Conservation (phyloP, 23 red algal genomes). For the Gracilariopsis chorda region DNA sequence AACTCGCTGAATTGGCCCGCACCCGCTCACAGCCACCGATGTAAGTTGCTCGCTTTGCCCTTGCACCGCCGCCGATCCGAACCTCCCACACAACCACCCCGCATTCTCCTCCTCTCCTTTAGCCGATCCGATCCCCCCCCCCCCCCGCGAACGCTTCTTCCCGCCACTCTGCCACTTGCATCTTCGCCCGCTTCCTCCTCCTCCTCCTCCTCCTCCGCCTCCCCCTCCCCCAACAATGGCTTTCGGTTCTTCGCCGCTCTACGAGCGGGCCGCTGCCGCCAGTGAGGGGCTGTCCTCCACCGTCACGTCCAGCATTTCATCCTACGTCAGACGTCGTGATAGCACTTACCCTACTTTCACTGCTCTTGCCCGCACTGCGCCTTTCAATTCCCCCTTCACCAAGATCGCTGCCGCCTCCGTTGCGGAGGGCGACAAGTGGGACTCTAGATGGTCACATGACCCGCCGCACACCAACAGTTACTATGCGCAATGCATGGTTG, state of each 20-base stretch:
- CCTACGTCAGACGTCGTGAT: background rate
- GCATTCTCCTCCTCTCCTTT: background rate
- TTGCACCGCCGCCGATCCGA: background rate
- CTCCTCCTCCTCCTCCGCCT: too few species aligned
- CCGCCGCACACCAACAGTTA: conserved; percentile 63
- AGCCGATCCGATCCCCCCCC: background rate
- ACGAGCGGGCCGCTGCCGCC: conserved; percentile 8
- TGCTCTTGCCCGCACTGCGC: background rate
- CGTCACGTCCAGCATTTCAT: background rate
- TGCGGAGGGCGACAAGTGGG: conserved; percentile 50
- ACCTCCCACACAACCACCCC: background rate
- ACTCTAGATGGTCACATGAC: conserved; percentile 44
- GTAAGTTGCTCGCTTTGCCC: too few species aligned
- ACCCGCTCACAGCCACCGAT: conserved; percentile 1
- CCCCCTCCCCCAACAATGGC: background rate
- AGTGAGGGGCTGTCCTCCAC: conserved; percentile 6
- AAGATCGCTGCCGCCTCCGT: conserved; percentile 59
- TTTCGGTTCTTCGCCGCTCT: conserved; percentile 43
- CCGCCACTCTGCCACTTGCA: too few species aligned
- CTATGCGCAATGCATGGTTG: conserved; percentile 79
- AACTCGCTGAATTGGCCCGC: background rate
- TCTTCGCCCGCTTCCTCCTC: background rate
- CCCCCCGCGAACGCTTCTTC: too few species aligned
- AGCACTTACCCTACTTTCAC: background rate
- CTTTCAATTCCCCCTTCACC: conserved; percentile 13